Base-by-base conservation (phyloP, 2,329 filamentous ascomycete genomes). In the Fusarium mangiferae region DNA sequence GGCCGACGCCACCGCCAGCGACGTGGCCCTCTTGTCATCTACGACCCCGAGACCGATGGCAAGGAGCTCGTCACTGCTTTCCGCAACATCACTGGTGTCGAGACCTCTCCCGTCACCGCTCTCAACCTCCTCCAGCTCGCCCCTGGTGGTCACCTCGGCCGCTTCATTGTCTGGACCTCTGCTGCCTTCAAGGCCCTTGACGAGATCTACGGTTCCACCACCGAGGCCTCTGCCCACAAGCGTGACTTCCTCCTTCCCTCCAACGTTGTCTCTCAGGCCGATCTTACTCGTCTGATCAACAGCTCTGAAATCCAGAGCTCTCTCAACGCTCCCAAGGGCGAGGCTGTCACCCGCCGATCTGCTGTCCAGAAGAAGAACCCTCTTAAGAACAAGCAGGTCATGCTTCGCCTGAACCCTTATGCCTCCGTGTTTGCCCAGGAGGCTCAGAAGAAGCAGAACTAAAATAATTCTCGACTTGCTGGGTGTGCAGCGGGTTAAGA, bases 351-450 rank as follows among this genome's bases (percentile, higher is more conserved):
- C 87, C 98, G 98, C 92, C 94, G 96, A 83, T 87, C 89, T 79
- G 87, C 90, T 82, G 94, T 98, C 79, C 96, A 98, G 91, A 99
- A 99, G 95, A 98, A 98, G 95, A 99, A 99, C 91, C 96, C 96
- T 82, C 95, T 99, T 80, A 90, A 90, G 88, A 99, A 99, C 93
- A 97, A 95, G 92, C 96, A 98, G 91, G 93, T 99, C 79, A 91
- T 98, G 87, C 93, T 99, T 84, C 93, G 96, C 82, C 93, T 99
- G 86, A 99, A 99, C 93, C 96, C 96, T 76, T 99, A 99, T 88
- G 96, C 96, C 80, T 89, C 92, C 80, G 92, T 94, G 75, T 99
- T 97, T 88, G 89, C 92, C 80, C 94, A 97, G 90, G 90, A 84
- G 78, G 64, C 81, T 66, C 82, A 84, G 80, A 83, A 84, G 81